A percentile compares a stretch with the other conserved stretches of the same genome.
Conservation (phyloP, 2,329 filamentous ascomycete genomes). For the Ceratocystis eucalypticola region DNA sequence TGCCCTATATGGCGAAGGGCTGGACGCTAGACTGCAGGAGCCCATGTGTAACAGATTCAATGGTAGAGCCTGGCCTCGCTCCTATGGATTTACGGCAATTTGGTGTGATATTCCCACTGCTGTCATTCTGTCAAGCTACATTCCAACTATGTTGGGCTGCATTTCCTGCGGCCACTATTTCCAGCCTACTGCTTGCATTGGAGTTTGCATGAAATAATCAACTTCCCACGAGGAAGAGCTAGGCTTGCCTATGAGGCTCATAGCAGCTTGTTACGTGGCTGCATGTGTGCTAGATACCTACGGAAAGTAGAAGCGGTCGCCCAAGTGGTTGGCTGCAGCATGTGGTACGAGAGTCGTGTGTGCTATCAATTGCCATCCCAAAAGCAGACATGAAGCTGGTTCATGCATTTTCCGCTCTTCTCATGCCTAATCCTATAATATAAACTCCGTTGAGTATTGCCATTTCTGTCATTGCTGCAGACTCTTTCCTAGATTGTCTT, state of each 20-base stretch:
- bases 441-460: neutral
- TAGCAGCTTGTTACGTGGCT: neutral
- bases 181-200: neutral
- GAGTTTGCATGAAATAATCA: neutral
- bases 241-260: neutral
- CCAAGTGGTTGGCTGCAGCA: neutral
- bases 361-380: neutral
- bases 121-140: neutral
- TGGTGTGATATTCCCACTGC: neutral
- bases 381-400: neutral
- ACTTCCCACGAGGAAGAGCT: neutral
- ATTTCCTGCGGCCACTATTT: neutral
- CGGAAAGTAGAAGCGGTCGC: neutral
- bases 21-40: neutral
- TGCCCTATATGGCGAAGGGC: fast-evolving
- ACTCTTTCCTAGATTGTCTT: neutral
- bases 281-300: neutral
- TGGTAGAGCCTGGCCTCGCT: neutral
- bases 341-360: neutral
- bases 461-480: neutral
- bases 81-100: neutral
- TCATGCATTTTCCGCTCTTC: neutral
- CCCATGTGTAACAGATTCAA: neutral
- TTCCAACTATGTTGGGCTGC: neutral
- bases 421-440: neutral